Evolutionary conservation across 495 filamentous ascomycete species (phyloP), one percentile per base, ranked within the genome.

Genomic region (Xylaria telfairii): DNA sequence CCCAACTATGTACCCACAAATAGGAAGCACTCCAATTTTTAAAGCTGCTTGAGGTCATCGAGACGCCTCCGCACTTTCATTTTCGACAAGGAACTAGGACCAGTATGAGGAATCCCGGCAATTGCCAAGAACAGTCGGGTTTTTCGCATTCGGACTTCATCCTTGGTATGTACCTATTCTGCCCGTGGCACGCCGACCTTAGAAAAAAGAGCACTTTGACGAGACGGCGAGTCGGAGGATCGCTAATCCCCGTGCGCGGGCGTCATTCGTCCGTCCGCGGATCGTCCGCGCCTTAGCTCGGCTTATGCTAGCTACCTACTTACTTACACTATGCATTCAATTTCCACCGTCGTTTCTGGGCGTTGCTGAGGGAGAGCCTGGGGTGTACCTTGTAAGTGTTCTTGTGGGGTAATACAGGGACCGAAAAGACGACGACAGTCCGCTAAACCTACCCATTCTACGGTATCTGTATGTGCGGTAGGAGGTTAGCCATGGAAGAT

Each of bases 211-310:
- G 32, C 32, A 34, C 3, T 59, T 59, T 59, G 26, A 34, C 61
- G 26, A 46, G 41, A 64, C 65, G 51, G 65, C 37, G 65, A 67
- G 51, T 59, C 65, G 65, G 65, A 67, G 24, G 49, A 49, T 59
- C 51, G 51, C 51, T 59, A 67, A 57, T 44, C 51, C 65, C 65
- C 49, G 65, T 51, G 13, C n/a, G 9, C n/a, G 39, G 41, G n/a
- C 65, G 19, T 54, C 34, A 57, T 57, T 67, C 49, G 47, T 26
- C 64, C 32, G 47, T 56, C 49, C 21, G 46, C 34, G 47, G 49
- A 34, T 42, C 4, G 21, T 62, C n/a, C 34, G 59, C 57, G 12
- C 37, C 56, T 19, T 61, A 24, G 57, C 21, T 39, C n/a, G 28
- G 37, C 32, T 37, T 30, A 41, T n/a, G n/a, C n/a, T n/a, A n/a